phyloP scores from a whole-genome alignment of 495 filamentous ascomycete species.

The Margaritispora aquatica region DNA sequence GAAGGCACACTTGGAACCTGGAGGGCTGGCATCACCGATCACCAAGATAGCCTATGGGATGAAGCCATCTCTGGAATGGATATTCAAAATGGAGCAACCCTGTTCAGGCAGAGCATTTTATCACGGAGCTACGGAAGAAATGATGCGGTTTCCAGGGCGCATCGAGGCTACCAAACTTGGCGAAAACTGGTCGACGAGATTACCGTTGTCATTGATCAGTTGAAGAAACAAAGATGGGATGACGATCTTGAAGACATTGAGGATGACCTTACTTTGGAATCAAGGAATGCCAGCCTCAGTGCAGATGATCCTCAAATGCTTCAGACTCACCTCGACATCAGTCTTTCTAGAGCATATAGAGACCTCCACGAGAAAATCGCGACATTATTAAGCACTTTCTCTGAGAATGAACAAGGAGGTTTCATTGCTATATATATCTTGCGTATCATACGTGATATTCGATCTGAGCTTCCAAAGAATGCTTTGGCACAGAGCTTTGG shows the following conservation, averaged over 20 bases:
- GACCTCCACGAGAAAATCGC: constrained; percentile 51
- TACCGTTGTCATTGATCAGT: constrained; percentile 52
- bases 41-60: constrained; percentile 54
- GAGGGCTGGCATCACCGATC: constrained; percentile 40
- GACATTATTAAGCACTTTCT: constrained; percentile 36
- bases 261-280: constrained; percentile 66
- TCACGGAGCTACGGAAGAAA: constrained; percentile 57
- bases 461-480: constrained; percentile 53
- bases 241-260: constrained; percentile 69
- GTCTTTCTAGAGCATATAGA: constrained; percentile 51
- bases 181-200: constrained; percentile 54
- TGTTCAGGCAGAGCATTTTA: constrained; percentile 38
- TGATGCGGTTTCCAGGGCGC: constrained; percentile 51
- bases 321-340: constrained; percentile 50
- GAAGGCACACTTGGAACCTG: constrained; percentile 45
- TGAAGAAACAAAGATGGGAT: constrained; percentile 66
- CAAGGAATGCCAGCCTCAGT: constrained; percentile 56
- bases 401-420: constrained; percentile 37
- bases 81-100: constrained; percentile 34
- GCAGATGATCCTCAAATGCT: constrained; percentile 66
- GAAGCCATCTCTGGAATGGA: constrained; percentile 41
- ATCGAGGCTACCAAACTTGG: constrained; percentile 63
- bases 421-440: constrained; percentile 64
- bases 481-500: constrained; percentile 38
- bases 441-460: constrained; percentile 68